These are phyloP conservation scores for Flueggea neowawraea DNA, from an alignment of 441 rosid genomes.

Conservation along the genomic window DNA sequence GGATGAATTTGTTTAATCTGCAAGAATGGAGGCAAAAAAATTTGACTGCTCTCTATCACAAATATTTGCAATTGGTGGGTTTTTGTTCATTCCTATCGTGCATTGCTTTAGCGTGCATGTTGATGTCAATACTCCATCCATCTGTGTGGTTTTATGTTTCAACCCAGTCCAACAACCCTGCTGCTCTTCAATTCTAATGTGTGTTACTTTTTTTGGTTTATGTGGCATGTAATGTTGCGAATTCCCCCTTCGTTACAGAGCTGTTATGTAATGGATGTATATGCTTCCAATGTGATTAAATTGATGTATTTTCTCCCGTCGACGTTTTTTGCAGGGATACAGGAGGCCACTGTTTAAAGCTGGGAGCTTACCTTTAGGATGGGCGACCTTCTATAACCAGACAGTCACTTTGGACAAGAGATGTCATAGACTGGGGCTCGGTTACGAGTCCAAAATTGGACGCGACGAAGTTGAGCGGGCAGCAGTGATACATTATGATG, in stretches of 20 bases:
- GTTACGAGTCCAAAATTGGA: slow-evolving; percentile 47
- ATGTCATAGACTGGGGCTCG: slow-evolving; percentile 82
- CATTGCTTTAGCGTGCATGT: neutral
- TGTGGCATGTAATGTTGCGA: no score
- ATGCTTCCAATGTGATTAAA: no score
- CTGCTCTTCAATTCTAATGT: no score
- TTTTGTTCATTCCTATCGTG: neutral
- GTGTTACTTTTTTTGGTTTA: no score
- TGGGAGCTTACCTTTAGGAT: slow-evolving; percentile 79
- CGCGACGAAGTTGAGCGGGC: slow-evolving; percentile 47
- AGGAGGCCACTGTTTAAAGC: slow-evolving; percentile 64
- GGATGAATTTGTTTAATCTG: slow-evolving; percentile 86
- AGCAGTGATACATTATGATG: slow-evolving; percentile 80
- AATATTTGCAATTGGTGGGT: slow-evolving; percentile 55
- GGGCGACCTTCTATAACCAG: slow-evolving; percentile 65
- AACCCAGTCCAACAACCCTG: no score
- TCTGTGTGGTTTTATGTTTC: no score
- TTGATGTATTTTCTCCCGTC: neutral
- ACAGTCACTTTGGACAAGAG: slow-evolving; percentile 54
- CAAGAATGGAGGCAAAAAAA: slow-evolving; percentile 72
- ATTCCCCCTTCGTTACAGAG: no score
- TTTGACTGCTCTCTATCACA: slow-evolving; percentile 57
- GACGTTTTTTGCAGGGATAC: slow-evolving; percentile 46
- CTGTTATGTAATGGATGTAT: no score
- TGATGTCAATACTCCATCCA: no score